Conservation (phyloP, 768 basidiomycete species). For the Pisolithus orientalis region DNA sequence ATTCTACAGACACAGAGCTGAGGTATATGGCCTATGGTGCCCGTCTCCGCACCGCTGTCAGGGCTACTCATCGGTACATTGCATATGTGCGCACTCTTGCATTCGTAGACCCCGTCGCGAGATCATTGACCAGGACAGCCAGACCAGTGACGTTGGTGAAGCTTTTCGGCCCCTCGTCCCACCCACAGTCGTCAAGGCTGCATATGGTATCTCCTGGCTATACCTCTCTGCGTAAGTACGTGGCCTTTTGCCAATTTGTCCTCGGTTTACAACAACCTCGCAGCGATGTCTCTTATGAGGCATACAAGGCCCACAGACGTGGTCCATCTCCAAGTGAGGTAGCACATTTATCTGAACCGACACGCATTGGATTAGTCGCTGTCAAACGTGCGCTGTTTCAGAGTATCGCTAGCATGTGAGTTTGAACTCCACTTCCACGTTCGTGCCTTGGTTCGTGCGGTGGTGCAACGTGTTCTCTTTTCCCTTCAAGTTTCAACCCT, state of each 20-base stretch:
- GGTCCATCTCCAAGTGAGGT: conserved; percentile 67
- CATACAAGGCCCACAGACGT: conserved; percentile 66
- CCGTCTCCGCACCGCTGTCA: conserved; percentile 68
- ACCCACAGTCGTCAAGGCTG: conserved; percentile 64
- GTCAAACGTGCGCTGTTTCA: conserved; percentile 77
- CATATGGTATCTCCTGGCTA: conserved; percentile 78
- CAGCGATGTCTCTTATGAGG: conserved; percentile 73
- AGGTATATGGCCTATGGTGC: conserved; percentile 76
- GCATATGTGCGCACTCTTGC: conserved; percentile 53
- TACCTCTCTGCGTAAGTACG: conserved; percentile 60
- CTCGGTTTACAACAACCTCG: neutral
- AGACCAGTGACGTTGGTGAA: conserved; percentile 82
- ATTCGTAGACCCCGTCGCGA: neutral
- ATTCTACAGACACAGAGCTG: conserved; percentile 61
- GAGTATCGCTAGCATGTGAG: conserved; percentile 75
- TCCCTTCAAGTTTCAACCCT: neutral
- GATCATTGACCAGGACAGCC: conserved; percentile 5
- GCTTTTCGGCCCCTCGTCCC: conserved; percentile 76
- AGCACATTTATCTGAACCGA: conserved; percentile 62
- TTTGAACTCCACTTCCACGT: conserved; percentile 13
- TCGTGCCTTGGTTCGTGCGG: neutral
- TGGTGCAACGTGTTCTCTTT: neutral
- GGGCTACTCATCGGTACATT: conserved; percentile 64
- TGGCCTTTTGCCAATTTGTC: neutral
- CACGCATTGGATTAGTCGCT: conserved; percentile 61